A percentile compares a stretch with the other conserved stretches of the same genome.
Evolutionary conservation across 257 asterid species (phyloP).

Genomic region (Parsonsia alboflavescens): DNA sequence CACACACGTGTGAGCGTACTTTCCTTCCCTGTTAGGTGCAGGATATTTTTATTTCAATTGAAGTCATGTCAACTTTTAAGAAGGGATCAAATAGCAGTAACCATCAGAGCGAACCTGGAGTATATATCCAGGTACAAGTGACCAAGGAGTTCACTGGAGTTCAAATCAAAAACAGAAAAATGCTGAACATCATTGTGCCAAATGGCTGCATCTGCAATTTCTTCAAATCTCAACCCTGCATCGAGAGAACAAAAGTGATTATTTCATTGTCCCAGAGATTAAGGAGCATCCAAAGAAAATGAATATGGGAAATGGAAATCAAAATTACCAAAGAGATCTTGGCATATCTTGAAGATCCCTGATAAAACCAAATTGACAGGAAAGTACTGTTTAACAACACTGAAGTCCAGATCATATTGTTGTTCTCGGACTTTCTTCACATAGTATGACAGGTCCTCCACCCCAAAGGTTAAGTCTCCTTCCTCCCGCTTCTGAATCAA

Average conservation of each 20-base stretch:
- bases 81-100: conserved; percentile 1
- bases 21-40: conserved; percentile 64
- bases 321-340: conserved; percentile 83
- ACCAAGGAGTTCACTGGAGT: conserved; percentile 75
- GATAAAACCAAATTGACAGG: conserved; percentile 75
- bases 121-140: conserved; percentile 81
- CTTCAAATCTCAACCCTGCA: conserved; percentile 80
- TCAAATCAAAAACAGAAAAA: conserved; percentile 73
- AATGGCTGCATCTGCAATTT: conserved; percentile 57
- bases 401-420: conserved; percentile 66
- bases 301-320: not conserved
- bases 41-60: conserved; percentile 13
- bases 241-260: conserved; percentile 10
- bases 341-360: conserved; percentile 91
- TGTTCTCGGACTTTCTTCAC: conserved; percentile 62
- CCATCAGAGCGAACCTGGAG: conserved; percentile 47
- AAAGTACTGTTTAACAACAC: conserved; percentile 73
- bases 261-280: conserved; percentile 15
- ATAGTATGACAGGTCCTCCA: conserved; percentile 80
- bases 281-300: conserved; percentile 8
- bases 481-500: conserved; percentile 68
- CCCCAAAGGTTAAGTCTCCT: conserved; percentile 73
- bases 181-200: conserved; percentile 88
- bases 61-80: not conserved
- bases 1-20: conserved; percentile 86